Percentiles rank a stretch among this genome's conserved stretches.
Evolutionary conservation across 495 filamentous ascomycete genomes (phyloP).

Genomic region (Pyrenopolyporus hunteri): DNA sequence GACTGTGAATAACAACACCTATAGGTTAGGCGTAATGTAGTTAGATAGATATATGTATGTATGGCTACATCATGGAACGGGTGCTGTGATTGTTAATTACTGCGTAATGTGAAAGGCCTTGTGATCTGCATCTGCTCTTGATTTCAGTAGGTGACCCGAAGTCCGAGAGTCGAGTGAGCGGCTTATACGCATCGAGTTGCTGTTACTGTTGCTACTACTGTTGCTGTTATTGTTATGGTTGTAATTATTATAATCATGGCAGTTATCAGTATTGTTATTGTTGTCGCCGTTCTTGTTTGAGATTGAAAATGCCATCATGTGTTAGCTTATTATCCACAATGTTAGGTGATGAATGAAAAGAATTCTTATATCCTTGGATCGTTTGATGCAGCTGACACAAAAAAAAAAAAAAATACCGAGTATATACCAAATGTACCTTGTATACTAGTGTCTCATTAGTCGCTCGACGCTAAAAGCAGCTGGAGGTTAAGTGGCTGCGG

Average conservation of each 20-base stretch:
- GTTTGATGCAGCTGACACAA: slow-evolving; percentile 29
- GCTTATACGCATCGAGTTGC: slow-evolving; percentile 23
- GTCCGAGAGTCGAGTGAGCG: slow-evolving; percentile 24
- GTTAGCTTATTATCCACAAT: slow-evolving; percentile 30
- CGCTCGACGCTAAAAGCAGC: too few species aligned
- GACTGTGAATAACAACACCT: not conserved
- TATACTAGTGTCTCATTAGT: not conserved
- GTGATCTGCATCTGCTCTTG: slow-evolving; percentile 29
- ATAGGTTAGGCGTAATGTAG: not conserved
- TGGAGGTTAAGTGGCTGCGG: too few species aligned
- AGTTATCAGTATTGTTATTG: too few species aligned
- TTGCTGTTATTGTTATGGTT: too few species aligned
- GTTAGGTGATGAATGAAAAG: slow-evolving; percentile 10
- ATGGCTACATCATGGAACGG: not conserved
- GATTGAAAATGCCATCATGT: slow-evolving; percentile 29
- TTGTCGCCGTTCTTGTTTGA: too few species aligned
- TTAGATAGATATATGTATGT: not conserved
- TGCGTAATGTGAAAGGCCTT: slow-evolving; percentile 5
- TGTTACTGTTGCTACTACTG: too few species aligned
- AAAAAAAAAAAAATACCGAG: not conserved
- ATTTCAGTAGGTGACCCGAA: slow-evolving; percentile 17
- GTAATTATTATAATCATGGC: too few species aligned
- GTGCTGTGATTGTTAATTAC: too few species aligned
- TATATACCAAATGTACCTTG: too few species aligned
- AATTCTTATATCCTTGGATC: slow-evolving; percentile 24